Conservation (phyloP, 2,329 filamentous ascomycete genomes). For the Penicillium sp. region DNA sequence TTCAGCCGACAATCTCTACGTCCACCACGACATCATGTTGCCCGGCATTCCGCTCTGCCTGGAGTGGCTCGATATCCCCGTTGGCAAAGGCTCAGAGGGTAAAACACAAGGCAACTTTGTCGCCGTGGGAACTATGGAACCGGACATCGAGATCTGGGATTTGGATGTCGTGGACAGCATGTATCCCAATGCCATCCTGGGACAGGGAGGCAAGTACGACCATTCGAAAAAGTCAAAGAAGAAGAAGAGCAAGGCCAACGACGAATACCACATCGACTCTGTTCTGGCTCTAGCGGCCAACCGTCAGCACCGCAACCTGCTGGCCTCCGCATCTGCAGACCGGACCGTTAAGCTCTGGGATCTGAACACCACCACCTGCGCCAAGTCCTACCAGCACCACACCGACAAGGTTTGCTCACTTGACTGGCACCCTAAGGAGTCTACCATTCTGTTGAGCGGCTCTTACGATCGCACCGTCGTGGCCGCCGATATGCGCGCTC, state of each 20-base stretch:
- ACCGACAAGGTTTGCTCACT: conserved; percentile 97
- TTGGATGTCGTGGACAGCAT: conserved; percentile 93
- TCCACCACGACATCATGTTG: conserved; percentile 99
- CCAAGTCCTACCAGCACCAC: conserved; percentile 92
- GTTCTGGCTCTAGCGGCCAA: conserved; percentile 89
- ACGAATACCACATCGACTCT: conserved; percentile 88
- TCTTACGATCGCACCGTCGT: conserved; percentile 93
- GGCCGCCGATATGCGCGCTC: conserved; percentile 92
- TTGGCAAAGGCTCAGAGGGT: conserved; percentile 63
- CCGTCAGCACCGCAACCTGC: conserved; percentile 84
- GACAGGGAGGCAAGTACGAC: conserved; percentile 56
- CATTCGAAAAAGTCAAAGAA: conserved; percentile 70
- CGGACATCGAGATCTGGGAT: conserved; percentile 98
- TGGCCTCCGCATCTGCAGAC: conserved; percentile 92
- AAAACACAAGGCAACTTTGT: conserved; percentile 80
- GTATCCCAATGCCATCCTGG: conserved; percentile 95
- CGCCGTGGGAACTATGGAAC: conserved; percentile 93
- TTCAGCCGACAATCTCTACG: conserved; percentile 89
- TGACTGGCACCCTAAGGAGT: conserved; percentile 83
- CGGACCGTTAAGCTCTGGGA: conserved; percentile 98
- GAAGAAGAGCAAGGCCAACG: conserved; percentile 85
- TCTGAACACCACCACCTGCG: conserved; percentile 82
- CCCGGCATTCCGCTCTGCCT: conserved; percentile 92
- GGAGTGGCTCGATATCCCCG: conserved; percentile 92
- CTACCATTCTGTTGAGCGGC: conserved; percentile 83